Percentiles rank a stretch among this genome's conserved stretches.
phyloP scores from a whole-genome alignment of 345 rosid species.

The Eucalyptus caleyi region DNA sequence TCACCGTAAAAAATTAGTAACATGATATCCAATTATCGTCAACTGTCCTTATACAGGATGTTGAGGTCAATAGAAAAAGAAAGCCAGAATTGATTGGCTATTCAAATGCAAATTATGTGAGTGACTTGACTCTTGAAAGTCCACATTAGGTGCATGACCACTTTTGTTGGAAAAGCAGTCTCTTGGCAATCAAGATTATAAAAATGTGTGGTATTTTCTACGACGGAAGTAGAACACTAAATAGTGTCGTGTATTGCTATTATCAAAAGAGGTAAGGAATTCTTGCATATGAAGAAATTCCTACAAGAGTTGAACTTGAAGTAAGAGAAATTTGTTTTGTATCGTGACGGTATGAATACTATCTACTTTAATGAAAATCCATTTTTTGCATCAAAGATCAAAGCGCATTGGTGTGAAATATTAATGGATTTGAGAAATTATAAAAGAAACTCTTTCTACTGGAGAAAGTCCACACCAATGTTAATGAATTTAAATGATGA shows the following conservation, averaged over 20 bases:
- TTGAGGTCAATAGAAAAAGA: neutral
- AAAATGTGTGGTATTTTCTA: neutral
- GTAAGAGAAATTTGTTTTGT: neutral
- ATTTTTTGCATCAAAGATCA: neutral
- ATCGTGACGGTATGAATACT: neutral
- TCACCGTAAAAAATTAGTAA: neutral
- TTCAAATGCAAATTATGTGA: neutral
- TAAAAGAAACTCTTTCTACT: neutral
- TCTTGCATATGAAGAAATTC: neutral
- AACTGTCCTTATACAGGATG: neutral
- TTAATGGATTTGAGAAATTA: neutral
- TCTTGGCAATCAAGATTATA: neutral
- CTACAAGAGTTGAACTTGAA: neutral
- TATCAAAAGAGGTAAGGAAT: neutral
- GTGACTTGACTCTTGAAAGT: neutral
- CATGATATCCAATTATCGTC: no score
- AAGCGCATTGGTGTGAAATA: neutral
- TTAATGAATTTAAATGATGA: neutral
- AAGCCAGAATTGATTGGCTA: neutral
- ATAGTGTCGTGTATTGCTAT: neutral
- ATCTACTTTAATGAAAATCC: neutral
- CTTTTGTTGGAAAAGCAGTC: neutral
- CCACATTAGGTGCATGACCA: neutral
- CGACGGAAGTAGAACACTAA: fast-evolving
- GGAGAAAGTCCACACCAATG: neutral